Percentiles rank a stretch among this genome's conserved stretches.
These are phyloP conservation scores for Trichoderma pleuroti DNA, from an alignment of 2,329 filamentous ascomycete species.

Conservation along the genomic window DNA sequence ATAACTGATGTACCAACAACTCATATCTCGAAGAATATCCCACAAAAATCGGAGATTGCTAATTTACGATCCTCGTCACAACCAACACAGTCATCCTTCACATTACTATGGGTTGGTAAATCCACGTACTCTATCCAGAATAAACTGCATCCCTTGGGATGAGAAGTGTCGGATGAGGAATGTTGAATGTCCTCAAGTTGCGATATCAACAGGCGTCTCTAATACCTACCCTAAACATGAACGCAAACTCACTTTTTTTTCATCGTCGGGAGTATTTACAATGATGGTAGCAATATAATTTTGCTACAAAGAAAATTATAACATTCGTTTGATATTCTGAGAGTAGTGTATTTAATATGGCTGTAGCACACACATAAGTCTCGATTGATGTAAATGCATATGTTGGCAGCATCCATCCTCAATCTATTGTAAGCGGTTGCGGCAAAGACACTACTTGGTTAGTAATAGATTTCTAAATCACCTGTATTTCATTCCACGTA, in stretches of 20 bases:
- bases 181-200: not conserved
- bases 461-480: too few relatives aligned
- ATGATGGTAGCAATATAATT: not conserved
- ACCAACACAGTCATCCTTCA: not conserved
- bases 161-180: not conserved
- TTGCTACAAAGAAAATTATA: not conserved
- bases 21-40: not conserved
- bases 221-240: not conserved
- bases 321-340: not conserved
- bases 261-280: not conserved
- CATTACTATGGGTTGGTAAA: not conserved
- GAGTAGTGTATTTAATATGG: not conserved
- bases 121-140: not conserved
- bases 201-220: not conserved
- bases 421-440: too few relatives aligned
- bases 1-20: not conserved
- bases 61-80: not conserved
- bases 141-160: not conserved
- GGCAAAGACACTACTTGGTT: too few relatives aligned
- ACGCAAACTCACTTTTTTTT: not conserved
- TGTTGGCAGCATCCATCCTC: too few relatives aligned
- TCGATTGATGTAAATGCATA: too few relatives aligned
- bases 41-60: not conserved
- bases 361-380: not conserved
- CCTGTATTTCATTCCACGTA: too few relatives aligned